These are phyloP conservation scores for Fusarium floridanum DNA, from an alignment of 2,329 filamentous ascomycete genomes.

Conservation along the genomic window DNA sequence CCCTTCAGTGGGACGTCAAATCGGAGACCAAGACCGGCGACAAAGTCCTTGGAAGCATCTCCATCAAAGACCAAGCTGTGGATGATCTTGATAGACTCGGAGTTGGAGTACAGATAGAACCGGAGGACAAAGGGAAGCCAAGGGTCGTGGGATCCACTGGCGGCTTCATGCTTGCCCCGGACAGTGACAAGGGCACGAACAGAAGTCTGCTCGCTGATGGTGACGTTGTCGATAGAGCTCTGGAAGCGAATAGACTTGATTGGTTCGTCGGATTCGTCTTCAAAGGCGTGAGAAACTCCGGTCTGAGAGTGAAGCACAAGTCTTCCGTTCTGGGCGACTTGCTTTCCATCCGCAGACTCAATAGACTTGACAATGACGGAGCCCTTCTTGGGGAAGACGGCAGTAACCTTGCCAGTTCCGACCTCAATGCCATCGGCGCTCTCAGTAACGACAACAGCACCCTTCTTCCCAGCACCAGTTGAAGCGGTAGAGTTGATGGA, in stretches of 20 bases:
- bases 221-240: slow-evolving; percentile 64
- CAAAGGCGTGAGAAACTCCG: slow-evolving; percentile 53
- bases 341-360: slow-evolving; percentile 55
- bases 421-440: slow-evolving; percentile 52
- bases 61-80: slow-evolving; percentile 70
- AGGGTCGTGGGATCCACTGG: slow-evolving; percentile 50
- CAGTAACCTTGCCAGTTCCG: slow-evolving; percentile 59
- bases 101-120: slow-evolving; percentile 71
- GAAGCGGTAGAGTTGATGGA: slow-evolving; percentile 31
- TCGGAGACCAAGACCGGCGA: slow-evolving; percentile 66
- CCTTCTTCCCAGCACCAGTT: background rate
- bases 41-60: slow-evolving; percentile 62
- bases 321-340: slow-evolving; percentile 61
- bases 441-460: slow-evolving; percentile 30
- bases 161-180: slow-evolving; percentile 53
- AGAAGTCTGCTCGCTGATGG: slow-evolving; percentile 57
- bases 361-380: slow-evolving; percentile 56
- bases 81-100: slow-evolving; percentile 65
- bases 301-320: slow-evolving; percentile 67
- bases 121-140: slow-evolving; percentile 66
- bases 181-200: slow-evolving; percentile 60
- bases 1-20: slow-evolving; percentile 67
- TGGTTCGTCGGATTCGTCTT: slow-evolving; percentile 39
- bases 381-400: slow-evolving; percentile 59
- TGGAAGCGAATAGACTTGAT: slow-evolving; percentile 61